Conservation (phyloP, 495 filamentous ascomycete species). For the Aspergillus carlsbadensis region DNA sequence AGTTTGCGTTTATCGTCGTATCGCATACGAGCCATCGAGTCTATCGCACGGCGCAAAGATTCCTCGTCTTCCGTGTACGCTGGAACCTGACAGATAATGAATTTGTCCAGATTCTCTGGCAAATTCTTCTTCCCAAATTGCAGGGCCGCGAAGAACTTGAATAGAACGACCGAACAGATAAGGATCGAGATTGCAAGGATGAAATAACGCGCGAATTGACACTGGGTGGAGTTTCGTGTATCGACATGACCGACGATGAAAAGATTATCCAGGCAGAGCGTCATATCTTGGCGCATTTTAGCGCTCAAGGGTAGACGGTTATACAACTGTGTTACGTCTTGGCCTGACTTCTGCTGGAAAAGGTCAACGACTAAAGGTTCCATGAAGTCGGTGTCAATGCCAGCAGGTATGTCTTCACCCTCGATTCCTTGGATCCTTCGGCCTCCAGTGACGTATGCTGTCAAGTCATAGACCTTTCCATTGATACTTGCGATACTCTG, state of each 20-base stretch:
- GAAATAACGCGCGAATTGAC: constrained; percentile 87
- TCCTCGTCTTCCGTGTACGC: constrained; percentile 99
- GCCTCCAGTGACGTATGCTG: constrained; percentile 77
- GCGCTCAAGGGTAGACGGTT: constrained; percentile 58
- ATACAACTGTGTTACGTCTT: constrained; percentile 85
- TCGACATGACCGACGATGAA: constrained; percentile 94
- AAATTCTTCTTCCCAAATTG: constrained; percentile 90
- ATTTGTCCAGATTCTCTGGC: constrained; percentile 96
- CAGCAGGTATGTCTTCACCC: constrained; percentile 46
- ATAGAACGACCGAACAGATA: constrained; percentile 75
- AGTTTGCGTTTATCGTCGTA: constrained; percentile 99
- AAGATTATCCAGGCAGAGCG: constrained; percentile 86
- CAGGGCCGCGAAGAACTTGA: constrained; percentile 96
- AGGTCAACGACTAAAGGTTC: constrained; percentile 67
- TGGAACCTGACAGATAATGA: constrained; percentile 95
- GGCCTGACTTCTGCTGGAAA: constrained; percentile 72
- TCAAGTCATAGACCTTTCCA: constrained; percentile 85
- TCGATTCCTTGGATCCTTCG: constrained; percentile 56
- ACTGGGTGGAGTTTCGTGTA: constrained; percentile 82
- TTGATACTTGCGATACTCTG: constrained; percentile 77
- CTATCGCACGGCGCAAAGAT: constrained; percentile 91
- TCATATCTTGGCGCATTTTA: constrained; percentile 62
- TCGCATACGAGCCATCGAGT: constrained; percentile 91
- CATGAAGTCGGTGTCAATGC: constrained; percentile 80
- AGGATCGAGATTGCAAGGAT: constrained; percentile 86